A percentile compares a stretch with the other conserved stretches of the same genome.
Conservation (phyloP, 1,139 yeast species). For the Barnettozyma hawaiiensis region DNA sequence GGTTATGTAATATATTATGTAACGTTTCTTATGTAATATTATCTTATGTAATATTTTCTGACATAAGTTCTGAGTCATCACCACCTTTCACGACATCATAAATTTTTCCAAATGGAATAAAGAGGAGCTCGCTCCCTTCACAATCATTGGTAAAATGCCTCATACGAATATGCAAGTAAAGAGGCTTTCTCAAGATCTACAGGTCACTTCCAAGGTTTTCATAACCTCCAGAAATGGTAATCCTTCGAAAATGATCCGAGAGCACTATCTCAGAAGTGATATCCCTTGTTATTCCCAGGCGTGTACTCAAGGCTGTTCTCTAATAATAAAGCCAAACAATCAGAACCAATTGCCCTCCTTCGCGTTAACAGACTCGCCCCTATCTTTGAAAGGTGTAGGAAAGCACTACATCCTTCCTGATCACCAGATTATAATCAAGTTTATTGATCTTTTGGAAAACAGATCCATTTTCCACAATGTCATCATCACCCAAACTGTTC, state of each 20-base stretch:
- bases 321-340: conserved; percentile 43
- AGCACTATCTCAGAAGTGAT: conserved; percentile 87
- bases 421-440: conserved; percentile 82
- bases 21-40: too few species aligned
- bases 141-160: too few species aligned
- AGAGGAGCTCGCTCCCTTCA: too few species aligned
- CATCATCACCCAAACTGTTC: conserved; percentile 85
- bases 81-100: neutral
- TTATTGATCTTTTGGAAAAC: conserved; percentile 85
- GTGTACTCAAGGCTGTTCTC: conserved; percentile 51
- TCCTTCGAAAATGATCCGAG: conserved; percentile 87
- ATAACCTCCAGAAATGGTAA: conserved; percentile 87
- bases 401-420: conserved; percentile 77
- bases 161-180: conserved; percentile 13
- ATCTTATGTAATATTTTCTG: neutral
- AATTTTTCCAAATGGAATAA: neutral
- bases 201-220: conserved; percentile 85
- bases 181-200: conserved; percentile 42
- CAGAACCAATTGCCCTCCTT: conserved; percentile 47
- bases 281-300: conserved; percentile 81
- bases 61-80: neutral
- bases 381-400: conserved; percentile 35
- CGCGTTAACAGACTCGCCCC: conserved; percentile 46
- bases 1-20: too few species aligned
- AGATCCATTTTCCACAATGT: conserved; percentile 78